Evolutionary conservation across 1,284 basidiomycete genomes (phyloP).

Genomic region (Xerocomus minutiporus): DNA sequence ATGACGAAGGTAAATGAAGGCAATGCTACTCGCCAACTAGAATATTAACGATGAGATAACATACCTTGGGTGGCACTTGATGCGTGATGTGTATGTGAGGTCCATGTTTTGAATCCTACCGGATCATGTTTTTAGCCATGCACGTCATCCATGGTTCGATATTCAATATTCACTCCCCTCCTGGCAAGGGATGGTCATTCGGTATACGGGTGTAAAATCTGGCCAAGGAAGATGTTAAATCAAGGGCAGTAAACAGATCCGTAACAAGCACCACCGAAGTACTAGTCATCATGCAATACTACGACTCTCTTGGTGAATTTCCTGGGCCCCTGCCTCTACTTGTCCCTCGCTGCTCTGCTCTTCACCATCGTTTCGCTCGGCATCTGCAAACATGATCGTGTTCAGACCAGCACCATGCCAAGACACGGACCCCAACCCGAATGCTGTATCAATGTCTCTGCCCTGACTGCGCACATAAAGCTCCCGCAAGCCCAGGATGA

Average conservation of each 20-base stretch:
- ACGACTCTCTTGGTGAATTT: neutral
- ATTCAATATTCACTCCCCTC: too few species aligned
- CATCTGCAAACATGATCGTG: neutral
- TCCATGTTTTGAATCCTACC: too few species aligned
- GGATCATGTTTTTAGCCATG: too few species aligned
- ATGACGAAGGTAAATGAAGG: neutral
- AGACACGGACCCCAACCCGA: neutral
- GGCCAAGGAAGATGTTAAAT: neutral
- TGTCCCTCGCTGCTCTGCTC: neutral
- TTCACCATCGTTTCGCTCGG: neutral
- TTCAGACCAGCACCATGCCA: neutral
- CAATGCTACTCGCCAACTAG: neutral
- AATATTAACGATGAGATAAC: neutral
- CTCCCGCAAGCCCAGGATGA: neutral
- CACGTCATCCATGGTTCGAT: too few species aligned
- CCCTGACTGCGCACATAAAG: neutral
- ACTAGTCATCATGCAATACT: neutral
- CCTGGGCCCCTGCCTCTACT: neutral
- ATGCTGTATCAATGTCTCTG: neutral
- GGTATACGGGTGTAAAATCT: neutral
- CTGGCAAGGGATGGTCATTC: too few species aligned
- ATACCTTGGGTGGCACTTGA: constrained; percentile 24
- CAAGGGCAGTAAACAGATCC: neutral
- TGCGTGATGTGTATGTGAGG: too few species aligned
- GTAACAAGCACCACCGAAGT: too few species aligned